Base-by-base conservation (phyloP, 768 basidiomycete species). In the Jaapia argillacea region DNA sequence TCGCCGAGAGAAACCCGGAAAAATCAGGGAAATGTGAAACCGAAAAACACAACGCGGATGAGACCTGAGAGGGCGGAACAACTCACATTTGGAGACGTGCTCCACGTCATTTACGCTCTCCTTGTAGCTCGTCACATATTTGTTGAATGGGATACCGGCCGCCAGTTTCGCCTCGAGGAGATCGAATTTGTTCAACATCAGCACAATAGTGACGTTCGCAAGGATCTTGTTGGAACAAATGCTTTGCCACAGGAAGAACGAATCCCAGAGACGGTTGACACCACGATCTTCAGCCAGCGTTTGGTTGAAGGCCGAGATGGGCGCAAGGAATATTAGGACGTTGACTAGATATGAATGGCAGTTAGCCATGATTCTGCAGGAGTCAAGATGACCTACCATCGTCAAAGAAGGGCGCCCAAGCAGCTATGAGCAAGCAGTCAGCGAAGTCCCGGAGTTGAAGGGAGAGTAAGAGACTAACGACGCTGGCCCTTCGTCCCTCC, bases 321-420 rank as follows among this genome's bases (percentile, higher is more conserved):
- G 77, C 2, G 76, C 79, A 3, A 83, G 58, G 55, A 83, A 85
- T 20, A 85, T 75, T 45, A 83, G 74, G 6, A 74, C 70, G 49
- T 77, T 74, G 36, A 80, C 79, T 77, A 37, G 24, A 48, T 46
- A 22, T 46, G 42, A 37, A 49, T 16, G 10, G 22, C 13, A 5
- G 37, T 44, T 41, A 36, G 16, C 5, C 12, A 31, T 26, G 22
- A 28, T 4, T 36, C 40, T 21, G 21, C 23, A n/a, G 12, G 24
- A 14, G 33, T 13, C 22, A 14, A 18, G n/a, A 23, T 20, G 16
- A 4, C 64, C 39, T 41, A 79, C 78, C 74, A 53, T 81, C 73
- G 44, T 83, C 79, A 45, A 84, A 81, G 55, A 75, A 84, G 22
- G 80, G 78, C 1, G 74, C 75, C 81, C 81, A 82, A 4, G 72